These are phyloP conservation scores for Polymyxa betae DNA, from an alignment of 208 protist genomes.

Conservation along the genomic window DNA sequence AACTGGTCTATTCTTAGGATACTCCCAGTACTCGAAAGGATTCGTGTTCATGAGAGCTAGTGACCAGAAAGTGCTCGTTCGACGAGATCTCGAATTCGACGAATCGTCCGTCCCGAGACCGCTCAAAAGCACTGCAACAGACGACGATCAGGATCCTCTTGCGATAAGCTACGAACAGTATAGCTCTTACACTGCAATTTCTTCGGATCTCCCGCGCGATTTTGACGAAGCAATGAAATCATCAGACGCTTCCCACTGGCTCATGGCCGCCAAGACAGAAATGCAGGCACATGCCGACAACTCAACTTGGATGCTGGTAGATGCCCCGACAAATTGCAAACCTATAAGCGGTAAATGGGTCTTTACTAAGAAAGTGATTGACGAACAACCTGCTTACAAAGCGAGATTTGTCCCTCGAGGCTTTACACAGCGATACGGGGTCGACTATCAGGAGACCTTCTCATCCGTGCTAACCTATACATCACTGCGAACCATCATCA, in stretches of 20 bases:
- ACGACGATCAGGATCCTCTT: not conserved
- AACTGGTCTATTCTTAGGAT: too few relatives aligned
- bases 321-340: not conserved
- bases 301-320: slow-evolving; percentile 15
- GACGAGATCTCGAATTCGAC: too few relatives aligned
- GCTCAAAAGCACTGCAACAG: not conserved
- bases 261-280: not conserved
- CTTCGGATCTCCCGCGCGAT: not conserved
- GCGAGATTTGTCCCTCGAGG: not conserved
- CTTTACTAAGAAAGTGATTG: not conserved
- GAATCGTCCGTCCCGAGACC: too few relatives aligned
- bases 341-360: slow-evolving; percentile 16
- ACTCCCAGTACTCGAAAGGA: too few relatives aligned
- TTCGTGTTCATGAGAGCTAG: too few relatives aligned
- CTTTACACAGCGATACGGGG: not conserved
- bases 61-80: too few relatives aligned
- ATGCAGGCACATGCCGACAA: not conserved
- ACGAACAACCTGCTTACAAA: not conserved
- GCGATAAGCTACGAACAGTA: not conserved
- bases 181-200: not conserved
- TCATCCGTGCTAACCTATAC: not conserved
- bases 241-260: not conserved
- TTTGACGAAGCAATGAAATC: not conserved
- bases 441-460: slow-evolving; percentile 32
- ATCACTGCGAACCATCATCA: not conserved